Base-by-base conservation (phyloP, 192 early-diverging fungal species). In the Obelidium mucronatum region DNA sequence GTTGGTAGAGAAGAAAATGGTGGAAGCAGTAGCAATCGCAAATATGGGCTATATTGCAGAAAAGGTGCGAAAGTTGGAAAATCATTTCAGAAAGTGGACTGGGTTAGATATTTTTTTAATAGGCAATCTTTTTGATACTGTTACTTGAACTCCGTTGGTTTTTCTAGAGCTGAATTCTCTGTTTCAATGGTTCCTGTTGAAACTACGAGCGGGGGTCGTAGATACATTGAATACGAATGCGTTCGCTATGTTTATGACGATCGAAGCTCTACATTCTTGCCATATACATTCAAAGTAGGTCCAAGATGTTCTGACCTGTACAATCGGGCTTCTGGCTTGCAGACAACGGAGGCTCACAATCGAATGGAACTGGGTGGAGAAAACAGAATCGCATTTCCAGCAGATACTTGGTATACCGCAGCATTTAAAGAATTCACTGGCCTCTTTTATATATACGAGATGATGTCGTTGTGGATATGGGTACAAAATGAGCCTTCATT, bases 171-270 rank as follows among this genome's bases (percentile, higher is more conserved):
- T 0, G 75, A 84, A 58, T 69, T 81, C 65, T 63, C 73, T 2
- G 56, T 67, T 40, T 51, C 75, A 4, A 61, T 78, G 17, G 60
- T 71, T 44, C 63, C 76, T 34, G 65, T 94, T 26, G 39, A 84
- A 37, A 55, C 56, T 6, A 90, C 91, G 0, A 61, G 75, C 19
- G 73, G 75, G 40, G 87, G 87, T 31, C 83, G 84, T 56, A 80
- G 79, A 37, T 94, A 87, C 77, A 91, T 94, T 72, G 84, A 86
- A 22, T 91, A 86, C 73, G 89, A 94, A 77, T 94, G 90, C 79
- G 88, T 91, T 28, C 89, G 92, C 48, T 94, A 88, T 79, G 88
- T 94, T 11, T 92, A 85, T 76, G 82, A 90, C 75, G 79, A 82
- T 1, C 73, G 81, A 31, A 62, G 75, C n/a, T 70, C 79, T 35